Conservation (phyloP, 139 green algal genomes). For the Micromonas pusilla region DNA sequence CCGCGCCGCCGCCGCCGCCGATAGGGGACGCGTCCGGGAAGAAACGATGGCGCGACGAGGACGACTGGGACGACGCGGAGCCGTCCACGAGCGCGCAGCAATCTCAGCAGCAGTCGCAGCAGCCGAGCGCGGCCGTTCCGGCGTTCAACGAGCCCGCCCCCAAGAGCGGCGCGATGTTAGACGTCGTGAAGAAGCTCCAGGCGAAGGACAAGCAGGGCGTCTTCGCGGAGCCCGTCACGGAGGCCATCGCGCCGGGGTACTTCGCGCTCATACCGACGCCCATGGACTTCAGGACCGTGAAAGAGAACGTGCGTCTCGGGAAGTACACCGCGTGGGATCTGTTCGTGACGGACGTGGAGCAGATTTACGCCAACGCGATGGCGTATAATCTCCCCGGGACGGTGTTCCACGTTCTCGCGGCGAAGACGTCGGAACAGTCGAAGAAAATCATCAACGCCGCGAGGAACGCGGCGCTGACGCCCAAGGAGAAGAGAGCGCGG, state of each 20-base stretch:
- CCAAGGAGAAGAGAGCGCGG: too few relatives aligned
- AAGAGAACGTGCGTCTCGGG: slow-evolving; percentile 13
- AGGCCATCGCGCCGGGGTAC: slow-evolving; percentile 34
- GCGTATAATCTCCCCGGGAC: slow-evolving; percentile 25
- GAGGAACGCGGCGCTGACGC: too few relatives aligned
- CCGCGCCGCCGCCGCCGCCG: background rate
- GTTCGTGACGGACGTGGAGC: slow-evolving; percentile 25
- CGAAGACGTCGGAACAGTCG: background rate
- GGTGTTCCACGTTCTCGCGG: slow-evolving; percentile 7
- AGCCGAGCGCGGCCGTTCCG: background rate
- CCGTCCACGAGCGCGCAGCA: too few relatives aligned
- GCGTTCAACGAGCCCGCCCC: background rate
- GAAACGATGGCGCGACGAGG: background rate
- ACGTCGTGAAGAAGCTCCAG: slow-evolving; percentile 24
- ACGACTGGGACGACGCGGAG: background rate
- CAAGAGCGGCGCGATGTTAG: background rate
- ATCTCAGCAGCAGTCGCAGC: background rate
- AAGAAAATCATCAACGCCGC: background rate
- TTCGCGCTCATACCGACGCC: slow-evolving; percentile 30
- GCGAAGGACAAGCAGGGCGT: slow-evolving; percentile 13
- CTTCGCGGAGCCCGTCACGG: slow-evolving; percentile 33
- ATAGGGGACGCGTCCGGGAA: background rate
- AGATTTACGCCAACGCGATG: slow-evolving; percentile 31
- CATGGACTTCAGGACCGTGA: slow-evolving; percentile 33
- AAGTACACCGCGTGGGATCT: slow-evolving; percentile 10